Base-by-base conservation (phyloP, 2,329 filamentous ascomycete genomes). In the Metarhizium brunneum region DNA sequence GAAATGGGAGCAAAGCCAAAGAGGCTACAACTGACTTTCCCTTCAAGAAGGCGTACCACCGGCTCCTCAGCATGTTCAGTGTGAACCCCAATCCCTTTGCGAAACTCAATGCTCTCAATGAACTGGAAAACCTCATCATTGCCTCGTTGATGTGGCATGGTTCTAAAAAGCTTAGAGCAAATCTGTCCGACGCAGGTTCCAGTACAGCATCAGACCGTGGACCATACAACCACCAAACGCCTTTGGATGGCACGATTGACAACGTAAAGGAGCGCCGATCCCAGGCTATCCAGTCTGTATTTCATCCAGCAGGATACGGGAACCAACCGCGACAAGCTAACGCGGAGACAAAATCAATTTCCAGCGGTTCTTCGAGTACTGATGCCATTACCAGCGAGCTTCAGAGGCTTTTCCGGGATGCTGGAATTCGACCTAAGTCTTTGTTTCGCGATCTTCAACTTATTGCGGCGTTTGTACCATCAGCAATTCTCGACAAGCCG, bases 31-130 rank as follows among this genome's bases (percentile, higher is more conserved):
- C 71, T 2, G 84, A 88, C 43, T 95, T 95, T 63, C 88, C 89
- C 0, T 96, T 92, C 66, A 83, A 83, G 53, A 83, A 84, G 61
- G 88, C 91, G 0, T 96, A 95, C 66, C 80, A 84, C 61, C 84
- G 86, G 13, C 77, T 97, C 1, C 76, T 97, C 36, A 85, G 84
- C 60, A 91, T 90, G 73, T 95, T 99, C 62, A 90, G 89, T 47
- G 88, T 92, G 4, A 89, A 95, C 61, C 88, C 90, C 0, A 95
- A 94, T 65, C 94, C 94, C 0, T 88, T 88, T 62, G 80, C 83
- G 25, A 99, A 99, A 70, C 79, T 99, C 13, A 86, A 87, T 60
- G 87, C 89, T 0, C 76, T 97, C 4, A 85, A 87, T 58, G 90
- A 96, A 67, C 78, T 99, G 5, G 86, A 95, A 65, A 83, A 87